Conservation (phyloP, 345 rosid genomes). For the Eucalyptus guilfoylei region DNA sequence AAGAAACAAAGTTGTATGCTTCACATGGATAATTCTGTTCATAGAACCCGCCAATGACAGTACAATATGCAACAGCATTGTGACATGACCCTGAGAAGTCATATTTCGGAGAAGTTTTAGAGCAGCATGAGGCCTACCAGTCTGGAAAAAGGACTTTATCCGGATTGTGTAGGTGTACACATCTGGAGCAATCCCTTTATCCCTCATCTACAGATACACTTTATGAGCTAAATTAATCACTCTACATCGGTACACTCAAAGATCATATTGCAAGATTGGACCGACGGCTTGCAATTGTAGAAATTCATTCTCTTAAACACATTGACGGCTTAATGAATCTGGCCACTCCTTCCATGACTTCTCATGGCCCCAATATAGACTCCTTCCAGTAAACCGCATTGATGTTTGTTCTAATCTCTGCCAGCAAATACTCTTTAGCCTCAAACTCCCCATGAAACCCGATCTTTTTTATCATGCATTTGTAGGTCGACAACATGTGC, state of each 20-base stretch:
- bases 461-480: slow-evolving; percentile 60
- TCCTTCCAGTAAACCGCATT: slow-evolving; percentile 47
- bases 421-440: slow-evolving; percentile 50
- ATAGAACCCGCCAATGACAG: slow-evolving; percentile 61
- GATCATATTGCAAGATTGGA: slow-evolving; percentile 57
- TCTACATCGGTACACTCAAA: slow-evolving; percentile 73
- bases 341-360: slow-evolving; percentile 60
- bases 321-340: slow-evolving; percentile 69
- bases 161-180: slow-evolving; percentile 66
- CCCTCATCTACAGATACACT: slow-evolving; percentile 73
- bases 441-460: slow-evolving; percentile 64
- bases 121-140: slow-evolving; percentile 65
- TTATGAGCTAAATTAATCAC: slow-evolving; percentile 57
- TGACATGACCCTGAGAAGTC: slow-evolving; percentile 51
- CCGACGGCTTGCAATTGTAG: slow-evolving; percentile 51
- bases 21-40: slow-evolving; percentile 30
- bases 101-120: slow-evolving; percentile 70
- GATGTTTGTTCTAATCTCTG: slow-evolving; percentile 41
- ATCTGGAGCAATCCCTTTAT: slow-evolving; percentile 55
- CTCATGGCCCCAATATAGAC: slow-evolving; percentile 62
- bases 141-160: slow-evolving; percentile 75
- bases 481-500: slow-evolving; percentile 61
- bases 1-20: slow-evolving; percentile 58
- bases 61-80: slow-evolving; percentile 79
- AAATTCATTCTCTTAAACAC: slow-evolving; percentile 89